These are phyloP conservation scores for Thuidium tamariscinum DNA, from an alignment of 225 moss, liverwort and hornwort species.

Conservation along the genomic window DNA sequence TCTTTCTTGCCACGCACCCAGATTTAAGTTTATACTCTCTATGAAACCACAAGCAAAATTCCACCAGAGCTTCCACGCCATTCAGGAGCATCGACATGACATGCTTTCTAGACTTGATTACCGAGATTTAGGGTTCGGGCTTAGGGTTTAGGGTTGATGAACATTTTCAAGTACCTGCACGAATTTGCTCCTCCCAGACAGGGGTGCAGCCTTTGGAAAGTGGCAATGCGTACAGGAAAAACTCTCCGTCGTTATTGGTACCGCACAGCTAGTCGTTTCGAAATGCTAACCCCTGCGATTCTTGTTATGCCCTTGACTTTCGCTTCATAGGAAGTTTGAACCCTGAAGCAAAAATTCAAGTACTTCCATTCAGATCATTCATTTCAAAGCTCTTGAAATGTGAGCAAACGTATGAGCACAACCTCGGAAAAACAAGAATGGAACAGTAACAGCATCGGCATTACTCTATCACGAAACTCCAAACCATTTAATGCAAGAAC, in stretches of 20 bases:
- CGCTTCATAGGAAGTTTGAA: conserved; percentile 20
- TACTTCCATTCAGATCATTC: background rate
- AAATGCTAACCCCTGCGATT: conserved; percentile 15
- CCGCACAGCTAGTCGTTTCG: background rate
- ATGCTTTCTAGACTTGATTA: too few species aligned
- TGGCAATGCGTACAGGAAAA: conserved; percentile 10
- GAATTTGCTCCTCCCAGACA: conserved; percentile 20
- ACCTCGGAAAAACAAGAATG: background rate
- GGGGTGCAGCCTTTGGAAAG: background rate
- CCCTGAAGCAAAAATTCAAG: background rate
- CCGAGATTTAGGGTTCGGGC: too few species aligned
- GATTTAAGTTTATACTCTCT: too few species aligned
- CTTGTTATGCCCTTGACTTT: conserved; percentile 2
- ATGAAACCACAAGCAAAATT: too few species aligned
- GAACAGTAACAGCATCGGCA: background rate
- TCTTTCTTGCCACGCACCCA: too few species aligned
- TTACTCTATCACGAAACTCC: background rate
- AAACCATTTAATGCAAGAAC: background rate
- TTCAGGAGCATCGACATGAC: too few species aligned
- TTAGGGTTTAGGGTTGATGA: too few species aligned
- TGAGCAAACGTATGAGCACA: background rate
- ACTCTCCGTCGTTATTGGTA: conserved; percentile 11
- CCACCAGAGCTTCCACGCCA: too few species aligned
- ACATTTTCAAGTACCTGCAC: background rate
- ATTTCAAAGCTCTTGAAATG: background rate